phyloP scores from a whole-genome alignment of 768 basidiomycete species.

The Boletus rex-veris region DNA sequence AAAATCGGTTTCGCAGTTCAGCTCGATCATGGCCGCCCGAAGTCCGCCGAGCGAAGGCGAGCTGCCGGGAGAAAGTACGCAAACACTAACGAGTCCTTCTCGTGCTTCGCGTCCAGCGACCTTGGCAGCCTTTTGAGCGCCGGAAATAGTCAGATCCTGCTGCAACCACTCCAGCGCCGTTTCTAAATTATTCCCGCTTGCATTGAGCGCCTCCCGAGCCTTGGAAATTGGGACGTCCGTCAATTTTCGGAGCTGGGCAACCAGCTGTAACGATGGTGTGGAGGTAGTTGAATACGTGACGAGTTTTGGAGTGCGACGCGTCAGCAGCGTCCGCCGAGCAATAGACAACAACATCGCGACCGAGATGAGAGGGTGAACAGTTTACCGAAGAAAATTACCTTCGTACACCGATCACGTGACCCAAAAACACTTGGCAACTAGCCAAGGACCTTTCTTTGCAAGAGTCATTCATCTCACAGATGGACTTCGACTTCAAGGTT shows the following conservation, averaged over 20 bases:
- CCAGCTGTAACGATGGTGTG: constrained; percentile 70
- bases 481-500: constrained; percentile 48
- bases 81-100: constrained; percentile 79
- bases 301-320: neutral
- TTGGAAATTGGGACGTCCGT: constrained; percentile 81
- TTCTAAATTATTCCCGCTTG: constrained; percentile 68
- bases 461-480: constrained; percentile 2
- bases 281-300: constrained; percentile 50
- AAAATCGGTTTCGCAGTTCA: constrained; percentile 97
- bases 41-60: constrained; percentile 44
- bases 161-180: constrained; percentile 79
- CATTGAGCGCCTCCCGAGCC: constrained; percentile 82
- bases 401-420: constrained; percentile 21
- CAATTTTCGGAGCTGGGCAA: constrained; percentile 81
- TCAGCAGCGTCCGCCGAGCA: constrained; percentile 1
- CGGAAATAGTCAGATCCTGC: constrained; percentile 65
- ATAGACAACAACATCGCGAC: constrained; percentile 16
- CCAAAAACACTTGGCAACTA: neutral
- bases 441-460: too few species aligned
- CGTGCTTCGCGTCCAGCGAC: constrained; percentile 68
- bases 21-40: constrained; percentile 83
- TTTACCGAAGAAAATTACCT: neutral
- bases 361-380: neutral
- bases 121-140: constrained; percentile 80
- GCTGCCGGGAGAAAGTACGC: constrained; percentile 63